Evolutionary conservation across 2,329 filamentous ascomycete genomes (phyloP).

Genomic region (Botrytis porri): DNA sequence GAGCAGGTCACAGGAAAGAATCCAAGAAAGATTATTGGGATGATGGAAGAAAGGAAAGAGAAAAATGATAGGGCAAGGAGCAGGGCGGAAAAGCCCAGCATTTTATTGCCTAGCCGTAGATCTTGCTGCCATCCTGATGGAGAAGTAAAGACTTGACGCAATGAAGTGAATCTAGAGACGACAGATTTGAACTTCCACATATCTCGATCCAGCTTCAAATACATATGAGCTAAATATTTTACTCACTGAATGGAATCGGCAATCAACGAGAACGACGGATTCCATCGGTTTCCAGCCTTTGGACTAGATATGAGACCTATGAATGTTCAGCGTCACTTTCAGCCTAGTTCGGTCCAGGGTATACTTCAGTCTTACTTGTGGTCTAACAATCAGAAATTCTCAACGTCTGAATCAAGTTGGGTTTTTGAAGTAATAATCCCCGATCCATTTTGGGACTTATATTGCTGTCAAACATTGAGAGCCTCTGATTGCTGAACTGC

Average conservation of each 20-base stretch:
- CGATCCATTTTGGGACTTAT: background rate
- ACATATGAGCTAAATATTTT: background rate
- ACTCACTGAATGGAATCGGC: constrained; percentile 49
- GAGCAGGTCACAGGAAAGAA: background rate
- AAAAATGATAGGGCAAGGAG: background rate
- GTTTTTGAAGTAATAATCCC: background rate
- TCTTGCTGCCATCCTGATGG: background rate
- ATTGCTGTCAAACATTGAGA: background rate
- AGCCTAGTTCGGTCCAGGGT: background rate
- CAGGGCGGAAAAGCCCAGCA: background rate
- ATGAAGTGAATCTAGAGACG: no score
- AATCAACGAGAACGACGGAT: constrained; percentile 50
- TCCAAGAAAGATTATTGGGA: background rate
- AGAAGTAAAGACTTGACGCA: background rate
- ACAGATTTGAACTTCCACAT: background rate
- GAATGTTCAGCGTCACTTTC: background rate
- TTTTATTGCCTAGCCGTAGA: background rate
- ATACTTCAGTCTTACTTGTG: background rate
- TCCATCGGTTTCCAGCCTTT: background rate
- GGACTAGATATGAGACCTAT: constrained; percentile 37
- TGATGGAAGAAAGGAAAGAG: background rate
- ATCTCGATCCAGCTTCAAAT: background rate
- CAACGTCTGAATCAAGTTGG: background rate
- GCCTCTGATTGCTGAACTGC: background rate
- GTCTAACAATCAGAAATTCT: background rate